Base-by-base conservation (phyloP, 164 flowering plant genomes). In the Malania oleifera region DNA sequence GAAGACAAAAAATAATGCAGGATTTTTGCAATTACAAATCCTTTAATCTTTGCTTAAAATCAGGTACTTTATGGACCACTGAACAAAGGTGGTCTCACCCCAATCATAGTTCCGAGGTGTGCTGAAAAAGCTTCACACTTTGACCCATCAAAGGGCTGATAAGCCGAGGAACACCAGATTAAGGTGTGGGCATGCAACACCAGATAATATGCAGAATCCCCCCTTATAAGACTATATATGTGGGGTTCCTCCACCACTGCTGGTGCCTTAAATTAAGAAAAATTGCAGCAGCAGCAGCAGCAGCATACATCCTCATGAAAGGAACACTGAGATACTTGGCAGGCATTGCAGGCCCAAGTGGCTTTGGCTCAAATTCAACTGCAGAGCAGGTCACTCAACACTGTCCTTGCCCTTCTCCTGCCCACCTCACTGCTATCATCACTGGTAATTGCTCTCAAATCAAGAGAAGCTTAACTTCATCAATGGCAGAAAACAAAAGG, bases 301-400 rank as follows among this genome's bases (percentile, higher is more conserved):
- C n/a, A n/a, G 40, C 37, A 34, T 2, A 31, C 9, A 31, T 31
- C 46, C 43, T 44, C 59, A 93, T 93, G 99, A 90, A 88, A 82
- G 85, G 59, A 65, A 77, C 95, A 20, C 57, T 90, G 8, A 83
- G 80, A 69, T 93, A 93, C 74, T 67, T 93, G 64, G 82, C 87
- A 48, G 99, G 99, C 25, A 67, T 79, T 71, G 78, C 89, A 65
- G 99, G 99, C 18, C 91, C 95, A 57, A 93, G 82, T 73, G 97
- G 99, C 1, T 93, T 72, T 80, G 99, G 99, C 60, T 93, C 99
- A 4, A 93, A 76, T 22, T 72, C 99, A 28, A 88, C 97, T 1
- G 97, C 99, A 35, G 95, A 90, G 35, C 80, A 90, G 77, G 96
- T 90, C 18, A 73, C 91, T 19, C 40, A 75, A 35, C 63, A 70